These are phyloP conservation scores for Suillus subalutaceus DNA, from an alignment of 768 basidiomycete species.

Conservation along the genomic window DNA sequence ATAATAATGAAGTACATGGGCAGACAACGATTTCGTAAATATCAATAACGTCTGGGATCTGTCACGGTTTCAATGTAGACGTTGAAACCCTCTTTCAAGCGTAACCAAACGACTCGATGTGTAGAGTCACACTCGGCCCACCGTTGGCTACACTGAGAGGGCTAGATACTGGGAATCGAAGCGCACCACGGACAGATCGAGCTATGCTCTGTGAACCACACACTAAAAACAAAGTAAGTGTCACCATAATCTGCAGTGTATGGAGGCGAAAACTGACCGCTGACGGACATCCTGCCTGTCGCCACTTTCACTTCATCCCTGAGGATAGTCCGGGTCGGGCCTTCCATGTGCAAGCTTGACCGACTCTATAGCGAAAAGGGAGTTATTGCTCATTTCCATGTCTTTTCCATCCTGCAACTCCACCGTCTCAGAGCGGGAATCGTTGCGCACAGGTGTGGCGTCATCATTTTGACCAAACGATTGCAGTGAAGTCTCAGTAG, in stretches of 20 bases:
- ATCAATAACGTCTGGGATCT: neutral
- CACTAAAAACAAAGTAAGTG: conserved; percentile 31
- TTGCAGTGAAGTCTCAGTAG: neutral
- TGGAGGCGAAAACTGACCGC: conserved; percentile 34
- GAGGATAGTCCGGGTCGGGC: conserved; percentile 38
- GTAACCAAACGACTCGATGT: conserved; percentile 49
- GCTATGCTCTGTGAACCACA: conserved; percentile 46
- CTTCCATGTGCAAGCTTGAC: conserved; percentile 38
- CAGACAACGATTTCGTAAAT: neutral
- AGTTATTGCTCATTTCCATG: conserved; percentile 12
- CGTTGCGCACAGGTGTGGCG: conserved; percentile 23
- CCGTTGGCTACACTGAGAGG: conserved; percentile 41
- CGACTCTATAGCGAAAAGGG: conserved; percentile 24
- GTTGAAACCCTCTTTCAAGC: conserved; percentile 12
- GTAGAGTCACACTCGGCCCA: conserved; percentile 47
- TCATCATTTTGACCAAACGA: conserved; percentile 14
- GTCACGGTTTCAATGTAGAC: neutral
- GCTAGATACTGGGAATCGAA: conserved; percentile 37
- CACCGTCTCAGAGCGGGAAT: conserved; percentile 23
- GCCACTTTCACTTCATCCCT: conserved; percentile 34
- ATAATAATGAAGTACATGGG: neutral
- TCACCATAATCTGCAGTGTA: too few relatives aligned
- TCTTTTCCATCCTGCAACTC: conserved; percentile 11
- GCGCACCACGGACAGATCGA: conserved; percentile 36
- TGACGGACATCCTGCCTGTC: conserved; percentile 44